Evolutionary conservation across 202 grass and related monocot species (phyloP), one percentile per base, ranked within the genome.

Genomic region (Panicum hallii): DNA sequence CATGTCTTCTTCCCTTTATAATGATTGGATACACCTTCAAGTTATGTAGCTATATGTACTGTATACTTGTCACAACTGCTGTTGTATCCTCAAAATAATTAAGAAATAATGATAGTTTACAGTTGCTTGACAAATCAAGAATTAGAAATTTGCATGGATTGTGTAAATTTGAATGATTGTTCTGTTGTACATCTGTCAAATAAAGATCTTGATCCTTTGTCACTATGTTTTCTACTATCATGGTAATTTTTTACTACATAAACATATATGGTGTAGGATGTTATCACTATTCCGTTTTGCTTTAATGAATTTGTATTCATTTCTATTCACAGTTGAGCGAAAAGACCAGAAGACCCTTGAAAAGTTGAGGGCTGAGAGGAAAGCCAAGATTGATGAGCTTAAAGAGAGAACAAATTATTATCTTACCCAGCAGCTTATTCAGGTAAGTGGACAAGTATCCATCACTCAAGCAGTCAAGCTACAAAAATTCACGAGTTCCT

Each of bases 321-420:
- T 62, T 79, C 60, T 80, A 70, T 74, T 68, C n/a, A 46, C 54
- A 98, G 96, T 83, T 84, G 96, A 98, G 63, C 87, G 81, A 76
- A 98, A 95, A 87, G 95, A 98, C 60, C 83, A 98, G 82, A 98
- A 93, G 73, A 93, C 83, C 55, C 86, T 98, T 63, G 96, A 95
- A 89, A 93, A 89, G 50, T 67, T 98, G 63, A 89, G 96, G 69
- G 88, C 96, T 73, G 96, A 98, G 63, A 92, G 96, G 87, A 98
- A 98, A 81, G 86, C 89, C 6, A 98, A 98, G 89, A 93, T 98
- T 86, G 95, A 98, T 87, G 95, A 98, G 79, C 88, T 98, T 16
- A 98, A 98, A 90, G 95, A 98, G 82, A 90, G 93, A 86, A 98
- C 93, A 48, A 98, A 98, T 66, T 98, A 98, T 84, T 98, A 98